A percentile compares a stretch with the other conserved stretches of the same genome.
Conservation (phyloP, 805 yeast genomes). For the Nakazawaea sp. region DNA sequence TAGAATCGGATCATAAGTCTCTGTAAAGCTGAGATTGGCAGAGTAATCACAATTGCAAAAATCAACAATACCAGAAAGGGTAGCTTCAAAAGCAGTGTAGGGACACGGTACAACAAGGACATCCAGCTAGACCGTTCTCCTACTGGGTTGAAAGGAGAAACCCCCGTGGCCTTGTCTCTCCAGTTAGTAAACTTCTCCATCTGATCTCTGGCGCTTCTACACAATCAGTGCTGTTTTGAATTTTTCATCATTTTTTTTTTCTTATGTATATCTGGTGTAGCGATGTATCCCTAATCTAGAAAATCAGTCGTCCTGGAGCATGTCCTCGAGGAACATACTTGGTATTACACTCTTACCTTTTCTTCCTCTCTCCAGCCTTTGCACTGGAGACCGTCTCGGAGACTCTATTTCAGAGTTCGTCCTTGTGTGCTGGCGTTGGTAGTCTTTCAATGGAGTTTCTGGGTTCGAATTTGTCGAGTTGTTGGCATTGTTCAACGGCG, state of each 20-base stretch:
- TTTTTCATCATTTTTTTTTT: too few relatives aligned
- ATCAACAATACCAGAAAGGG: slow-evolving; percentile 21
- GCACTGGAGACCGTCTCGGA: not conserved
- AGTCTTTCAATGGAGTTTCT: not conserved
- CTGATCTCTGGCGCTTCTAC: too few relatives aligned
- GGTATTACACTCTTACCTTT: slow-evolving; percentile 7
- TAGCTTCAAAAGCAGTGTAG: slow-evolving; percentile 18
- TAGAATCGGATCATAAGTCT: slow-evolving; percentile 15
- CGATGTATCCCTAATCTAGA: not conserved
- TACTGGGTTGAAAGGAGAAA: slow-evolving; percentile 62
- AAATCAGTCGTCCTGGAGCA: slow-evolving; percentile 2
- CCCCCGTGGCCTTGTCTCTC: slow-evolving; percentile 92
- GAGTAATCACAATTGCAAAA: slow-evolving; percentile 15
- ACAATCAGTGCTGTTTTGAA: too few relatives aligned
- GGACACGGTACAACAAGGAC: not conserved
- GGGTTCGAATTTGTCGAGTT: not conserved
- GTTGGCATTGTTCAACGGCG: not conserved
- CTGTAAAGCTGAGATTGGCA: slow-evolving; percentile 14
- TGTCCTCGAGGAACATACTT: slow-evolving; percentile 9
- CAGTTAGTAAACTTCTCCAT: slow-evolving; percentile 84
- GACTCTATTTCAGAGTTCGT: not conserved
- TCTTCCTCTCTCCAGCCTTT: slow-evolving; percentile 3
- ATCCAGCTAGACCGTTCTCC: too few relatives aligned
- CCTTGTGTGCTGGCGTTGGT: not conserved
- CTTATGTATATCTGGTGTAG: too few relatives aligned